Percentiles rank a stretch among this genome's conserved stretches.
These are phyloP conservation scores for Daldinia decipiens DNA, from an alignment of 495 filamentous ascomycete species.

Conservation along the genomic window DNA sequence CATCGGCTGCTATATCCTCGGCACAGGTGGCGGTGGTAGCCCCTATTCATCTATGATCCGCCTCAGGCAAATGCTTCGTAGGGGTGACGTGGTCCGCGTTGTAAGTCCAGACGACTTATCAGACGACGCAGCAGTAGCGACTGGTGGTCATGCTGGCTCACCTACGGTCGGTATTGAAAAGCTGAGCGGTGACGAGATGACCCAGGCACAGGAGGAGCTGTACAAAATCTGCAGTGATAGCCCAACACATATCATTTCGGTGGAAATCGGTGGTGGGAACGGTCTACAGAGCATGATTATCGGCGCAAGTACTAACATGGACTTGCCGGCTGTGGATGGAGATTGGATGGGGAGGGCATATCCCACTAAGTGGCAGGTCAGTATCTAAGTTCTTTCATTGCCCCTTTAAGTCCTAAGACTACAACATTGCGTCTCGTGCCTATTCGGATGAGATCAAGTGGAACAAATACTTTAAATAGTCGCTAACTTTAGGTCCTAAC, in stretches of 20 bases:
- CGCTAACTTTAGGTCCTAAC: not conserved
- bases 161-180: conserved; percentile 64
- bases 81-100: conserved; percentile 59
- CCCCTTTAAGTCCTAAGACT: not conserved
- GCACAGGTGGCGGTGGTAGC: conserved; percentile 67
- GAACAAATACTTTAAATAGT: not conserved
- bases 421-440: not conserved
- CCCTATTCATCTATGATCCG: conserved; percentile 58
- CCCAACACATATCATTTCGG: conserved; percentile 56
- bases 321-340: conserved; percentile 63
- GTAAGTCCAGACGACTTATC: conserved; percentile 56
- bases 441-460: not conserved
- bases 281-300: conserved; percentile 65
- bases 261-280: conserved; percentile 67
- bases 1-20: conserved; percentile 69
- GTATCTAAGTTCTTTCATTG: not conserved
- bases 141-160: conserved; percentile 59
- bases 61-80: conserved; percentile 57
- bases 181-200: conserved; percentile 62
- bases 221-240: conserved; percentile 49
- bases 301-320: conserved; percentile 58
- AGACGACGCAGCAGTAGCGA: conserved; percentile 58
- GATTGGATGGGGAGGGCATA: conserved; percentile 70
- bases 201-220: conserved; percentile 58
- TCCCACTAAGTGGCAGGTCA: conserved; percentile 62